Conservation (phyloP, 2,329 filamentous ascomycete species). For the Phoma herbarum region DNA sequence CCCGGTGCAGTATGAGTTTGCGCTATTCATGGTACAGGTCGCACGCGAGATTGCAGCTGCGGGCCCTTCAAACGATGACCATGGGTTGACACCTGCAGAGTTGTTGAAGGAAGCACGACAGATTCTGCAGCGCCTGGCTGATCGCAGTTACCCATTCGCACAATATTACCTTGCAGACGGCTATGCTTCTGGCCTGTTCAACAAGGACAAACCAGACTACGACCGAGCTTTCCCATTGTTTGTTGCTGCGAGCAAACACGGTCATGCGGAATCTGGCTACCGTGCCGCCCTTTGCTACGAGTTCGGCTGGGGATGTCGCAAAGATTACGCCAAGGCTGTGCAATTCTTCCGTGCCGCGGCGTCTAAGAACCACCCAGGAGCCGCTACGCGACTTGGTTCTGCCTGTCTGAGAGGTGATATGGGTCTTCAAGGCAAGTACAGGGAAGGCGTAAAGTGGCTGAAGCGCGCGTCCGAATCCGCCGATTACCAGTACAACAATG, state of each 20-base stretch:
- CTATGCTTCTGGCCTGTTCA: slow-evolving; percentile 92
- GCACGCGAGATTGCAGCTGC: slow-evolving; percentile 73
- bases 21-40: slow-evolving; percentile 89
- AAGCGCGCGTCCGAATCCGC: slow-evolving; percentile 91
- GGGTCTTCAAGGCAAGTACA: slow-evolving; percentile 81
- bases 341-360: slow-evolving; percentile 92
- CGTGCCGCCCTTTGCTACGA: slow-evolving; percentile 95
- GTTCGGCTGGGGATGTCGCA: slow-evolving; percentile 95
- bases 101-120: slow-evolving; percentile 88
- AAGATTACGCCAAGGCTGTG: slow-evolving; percentile 88
- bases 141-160: slow-evolving; percentile 91
- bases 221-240: slow-evolving; percentile 93
- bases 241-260: slow-evolving; percentile 92
- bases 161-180: slow-evolving; percentile 98
- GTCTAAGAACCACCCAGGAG: slow-evolving; percentile 92
- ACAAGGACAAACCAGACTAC: slow-evolving; percentile 91
- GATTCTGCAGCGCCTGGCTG: slow-evolving; percentile 86
- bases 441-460: slow-evolving; percentile 95
- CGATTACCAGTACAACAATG: slow-evolving; percentile 89
- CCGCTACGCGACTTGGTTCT: slow-evolving; percentile 89
- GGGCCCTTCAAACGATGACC: slow-evolving; percentile 42
- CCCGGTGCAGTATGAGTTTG: slow-evolving; percentile 94
- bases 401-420: slow-evolving; percentile 91
- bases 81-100: slow-evolving; percentile 61
- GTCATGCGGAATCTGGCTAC: slow-evolving; percentile 95